phyloP scores from a whole-genome alignment of 371 early-diverging fungal genomes.

The Mucor indicus region DNA sequence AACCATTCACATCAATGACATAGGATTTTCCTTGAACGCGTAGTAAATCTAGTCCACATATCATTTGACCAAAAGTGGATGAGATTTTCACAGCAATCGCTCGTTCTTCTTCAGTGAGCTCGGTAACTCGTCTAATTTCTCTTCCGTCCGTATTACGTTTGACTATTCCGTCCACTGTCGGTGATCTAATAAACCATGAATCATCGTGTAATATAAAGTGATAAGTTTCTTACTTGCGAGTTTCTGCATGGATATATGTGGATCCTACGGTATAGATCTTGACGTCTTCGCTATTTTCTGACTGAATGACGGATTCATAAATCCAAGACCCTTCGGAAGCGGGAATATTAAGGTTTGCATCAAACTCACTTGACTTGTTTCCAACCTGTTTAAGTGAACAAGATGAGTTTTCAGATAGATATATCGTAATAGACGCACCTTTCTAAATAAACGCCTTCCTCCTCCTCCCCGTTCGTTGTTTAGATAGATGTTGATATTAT shows the following conservation, averaged over 20 bases:
- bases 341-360: slow-evolving; percentile 65
- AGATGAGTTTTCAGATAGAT: background rate
- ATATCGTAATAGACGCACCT: slow-evolving; percentile 46
- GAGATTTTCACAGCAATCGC: slow-evolving; percentile 78
- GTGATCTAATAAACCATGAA: slow-evolving; percentile 84
- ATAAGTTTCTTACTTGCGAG: slow-evolving; percentile 93
- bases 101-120: slow-evolving; percentile 77
- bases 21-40: slow-evolving; percentile 83
- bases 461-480: slow-evolving; percentile 81
- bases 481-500: slow-evolving; percentile 97
- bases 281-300: slow-evolving; percentile 94
- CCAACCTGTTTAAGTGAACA: slow-evolving; percentile 56
- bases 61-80: slow-evolving; percentile 83
- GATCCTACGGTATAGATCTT: slow-evolving; percentile 97
- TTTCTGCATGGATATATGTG: slow-evolving; percentile 92
- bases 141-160: slow-evolving; percentile 95
- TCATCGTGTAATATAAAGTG: too few species aligned
- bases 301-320: slow-evolving; percentile 93
- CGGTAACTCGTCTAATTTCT: slow-evolving; percentile 91
- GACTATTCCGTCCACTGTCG: slow-evolving; percentile 97
- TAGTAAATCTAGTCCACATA: slow-evolving; percentile 96
- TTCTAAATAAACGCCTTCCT: slow-evolving; percentile 91
- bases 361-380: slow-evolving; percentile 94
- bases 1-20: slow-evolving; percentile 99
- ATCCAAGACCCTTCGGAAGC: slow-evolving; percentile 85